These are phyloP conservation scores for Suillus paluster DNA, from an alignment of 768 basidiomycete species.

Conservation along the genomic window DNA sequence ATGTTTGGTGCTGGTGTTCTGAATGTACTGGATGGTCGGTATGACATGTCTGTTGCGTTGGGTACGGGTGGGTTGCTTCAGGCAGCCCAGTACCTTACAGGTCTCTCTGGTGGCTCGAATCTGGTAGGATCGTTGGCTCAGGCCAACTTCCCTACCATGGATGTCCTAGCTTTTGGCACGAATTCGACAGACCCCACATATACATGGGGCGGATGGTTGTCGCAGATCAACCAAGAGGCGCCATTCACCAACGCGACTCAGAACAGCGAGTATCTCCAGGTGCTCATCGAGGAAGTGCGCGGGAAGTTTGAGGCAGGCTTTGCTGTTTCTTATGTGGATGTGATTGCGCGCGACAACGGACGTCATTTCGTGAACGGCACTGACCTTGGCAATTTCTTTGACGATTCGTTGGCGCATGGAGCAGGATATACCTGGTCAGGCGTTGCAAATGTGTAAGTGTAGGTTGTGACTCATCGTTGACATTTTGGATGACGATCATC, in stretches of 20 bases:
- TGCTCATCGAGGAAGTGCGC: conserved; percentile 21
- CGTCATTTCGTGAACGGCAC: conserved; percentile 28
- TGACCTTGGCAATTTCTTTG: conserved; percentile 7
- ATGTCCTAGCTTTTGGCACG: conserved; percentile 26
- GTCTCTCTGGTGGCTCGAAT: conserved; percentile 34
- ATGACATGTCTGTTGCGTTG: conserved; percentile 28
- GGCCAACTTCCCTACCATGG: conserved; percentile 30
- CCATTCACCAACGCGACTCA: conserved; percentile 20
- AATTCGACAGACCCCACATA: conserved; percentile 9
- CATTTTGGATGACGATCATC: background rate
- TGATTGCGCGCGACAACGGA: conserved; percentile 11
- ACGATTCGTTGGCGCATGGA: conserved; percentile 27
- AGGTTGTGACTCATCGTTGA: background rate
- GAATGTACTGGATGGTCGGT: conserved; percentile 36
- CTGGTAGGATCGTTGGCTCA: conserved; percentile 31
- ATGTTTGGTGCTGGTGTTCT: conserved; percentile 40
- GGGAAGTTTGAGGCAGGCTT: conserved; percentile 18
- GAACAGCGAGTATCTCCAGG: conserved; percentile 16
- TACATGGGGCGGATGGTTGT: conserved; percentile 24
- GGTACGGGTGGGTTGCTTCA: conserved; percentile 42
- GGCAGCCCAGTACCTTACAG: conserved; percentile 42
- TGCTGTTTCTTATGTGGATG: conserved; percentile 17
- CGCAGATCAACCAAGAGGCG: conserved; percentile 14
- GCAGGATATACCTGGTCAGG: conserved; percentile 30
- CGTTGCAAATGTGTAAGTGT: conserved; percentile 26